Conservation (phyloP, 2,329 filamentous ascomycete species). For the Magnaporthiopsis poae region DNA sequence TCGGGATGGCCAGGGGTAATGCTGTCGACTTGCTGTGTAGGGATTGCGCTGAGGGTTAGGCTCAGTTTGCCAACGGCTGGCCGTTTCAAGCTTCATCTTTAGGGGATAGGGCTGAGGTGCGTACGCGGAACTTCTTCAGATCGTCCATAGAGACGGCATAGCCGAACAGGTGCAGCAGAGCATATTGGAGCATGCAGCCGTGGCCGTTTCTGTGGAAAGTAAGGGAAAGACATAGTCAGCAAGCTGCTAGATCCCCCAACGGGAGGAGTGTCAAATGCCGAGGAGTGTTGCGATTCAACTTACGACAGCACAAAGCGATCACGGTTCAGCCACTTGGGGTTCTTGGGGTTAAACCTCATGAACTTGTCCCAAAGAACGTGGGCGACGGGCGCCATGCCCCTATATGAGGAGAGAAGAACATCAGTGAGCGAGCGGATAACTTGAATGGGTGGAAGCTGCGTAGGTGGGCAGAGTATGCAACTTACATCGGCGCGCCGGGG, state of each 20-base stretch:
- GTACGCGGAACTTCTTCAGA: slow-evolving; percentile 90
- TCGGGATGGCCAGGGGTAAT: slow-evolving; percentile 95
- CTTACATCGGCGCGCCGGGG: slow-evolving; percentile 91
- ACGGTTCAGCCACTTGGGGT: slow-evolving; percentile 91
- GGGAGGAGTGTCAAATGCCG: slow-evolving; percentile 4
- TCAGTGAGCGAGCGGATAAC: slow-evolving; percentile 10
- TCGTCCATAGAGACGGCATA: slow-evolving; percentile 81
- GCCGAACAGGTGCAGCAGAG: slow-evolving; percentile 91
- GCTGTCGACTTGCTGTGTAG: slow-evolving; percentile 42
- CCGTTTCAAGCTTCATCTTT: neutral
- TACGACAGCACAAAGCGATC: slow-evolving; percentile 99
- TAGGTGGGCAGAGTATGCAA: slow-evolving; percentile 12
- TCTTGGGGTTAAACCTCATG: slow-evolving; percentile 99
- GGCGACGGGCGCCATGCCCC: slow-evolving; percentile 82
- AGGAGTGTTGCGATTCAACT: slow-evolving; percentile 32
- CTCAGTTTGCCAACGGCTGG: neutral
- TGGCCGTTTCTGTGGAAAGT: slow-evolving; percentile 69
- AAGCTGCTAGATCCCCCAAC: slow-evolving; percentile 8
- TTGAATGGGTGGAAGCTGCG: neutral
- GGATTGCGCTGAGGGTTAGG: neutral
- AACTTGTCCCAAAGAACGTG: slow-evolving; percentile 98
- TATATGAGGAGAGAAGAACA: slow-evolving; percentile 18
- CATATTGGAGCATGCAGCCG: slow-evolving; percentile 99
- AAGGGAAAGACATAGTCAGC: slow-evolving; percentile 8
- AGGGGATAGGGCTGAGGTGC: slow-evolving; percentile 24